Evolutionary conservation across 768 basidiomycete species (phyloP), one percentile per base, ranked within the genome.

Genomic region (Podaxis mareebaensis): DNA sequence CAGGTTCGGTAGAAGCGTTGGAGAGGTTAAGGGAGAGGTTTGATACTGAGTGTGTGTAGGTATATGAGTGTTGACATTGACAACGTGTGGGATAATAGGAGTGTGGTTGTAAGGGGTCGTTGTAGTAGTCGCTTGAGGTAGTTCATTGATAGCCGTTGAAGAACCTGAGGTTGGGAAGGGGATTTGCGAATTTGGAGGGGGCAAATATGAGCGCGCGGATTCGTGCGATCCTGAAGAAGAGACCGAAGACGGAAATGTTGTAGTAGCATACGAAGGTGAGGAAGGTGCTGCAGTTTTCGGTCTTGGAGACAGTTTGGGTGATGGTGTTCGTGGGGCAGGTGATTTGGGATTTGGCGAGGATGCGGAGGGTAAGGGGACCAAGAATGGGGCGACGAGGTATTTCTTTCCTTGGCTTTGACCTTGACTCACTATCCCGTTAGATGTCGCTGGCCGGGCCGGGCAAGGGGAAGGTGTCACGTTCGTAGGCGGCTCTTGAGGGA

Each of bases 1-100:
- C 17, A 84, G 65, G 38, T 74, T 68, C 2, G 83, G 82, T 3
- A 84, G 71, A 7, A 83, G 75, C 12, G 74, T 77, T 6, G 72
- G 65, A 7, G 80, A 75, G 1, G 66, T 58, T 57, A 74, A 72
- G 33, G 71, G 67, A 20, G 67, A 61, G 33, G 52, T 44, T 53
- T 71, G 54, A 60, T 49, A 63, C 58, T 33, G 66, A 46, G 22
- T 65, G 57, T 56, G 63, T n/a, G 61, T 60, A 24, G 57, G 60
- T 63, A 61, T 55, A 60, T 20, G 44, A 3, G 44, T 46, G n/a
- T 46, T 46, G 5, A 46, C 15, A 17, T 20, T 46, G 20, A 46
- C 15, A 10, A 22, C 20, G 7, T 46, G 44, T 6, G 44, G 20
- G 3, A 20, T 46, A 3, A 46, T 20, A 20, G 44, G 44, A 20